A percentile compares a stretch with the other conserved stretches of the same genome.
These are phyloP conservation scores for Apiospora aurea DNA, from an alignment of 2,329 filamentous ascomycete species.

Conservation along the genomic window DNA sequence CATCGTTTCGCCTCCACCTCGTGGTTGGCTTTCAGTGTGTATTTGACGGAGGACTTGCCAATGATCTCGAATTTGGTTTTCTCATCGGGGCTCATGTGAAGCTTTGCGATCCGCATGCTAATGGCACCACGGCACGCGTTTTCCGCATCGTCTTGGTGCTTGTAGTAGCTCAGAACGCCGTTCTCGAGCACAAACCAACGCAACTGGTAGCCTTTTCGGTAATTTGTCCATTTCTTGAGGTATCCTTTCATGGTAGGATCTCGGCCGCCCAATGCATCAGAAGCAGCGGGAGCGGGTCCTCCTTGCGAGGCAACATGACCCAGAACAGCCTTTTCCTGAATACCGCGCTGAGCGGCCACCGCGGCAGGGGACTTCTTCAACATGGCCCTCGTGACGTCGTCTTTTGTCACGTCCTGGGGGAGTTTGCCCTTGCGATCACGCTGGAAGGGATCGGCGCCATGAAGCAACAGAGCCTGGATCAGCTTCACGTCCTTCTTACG, in stretches of 20 bases:
- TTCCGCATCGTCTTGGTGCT: slow-evolving; percentile 96
- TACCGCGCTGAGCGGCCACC: slow-evolving; percentile 90
- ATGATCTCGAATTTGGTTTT: slow-evolving; percentile 98
- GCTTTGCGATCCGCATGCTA: slow-evolving; percentile 95
- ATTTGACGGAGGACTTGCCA: slow-evolving; percentile 98
- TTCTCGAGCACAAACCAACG: slow-evolving; percentile 98
- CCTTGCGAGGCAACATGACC: slow-evolving; percentile 70
- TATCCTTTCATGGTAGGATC: slow-evolving; percentile 99
- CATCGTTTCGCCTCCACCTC: slow-evolving; percentile 97
- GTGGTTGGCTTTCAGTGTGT: slow-evolving; percentile 96
- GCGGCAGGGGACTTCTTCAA: slow-evolving; percentile 94
- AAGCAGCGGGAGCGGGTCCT: slow-evolving; percentile 59
- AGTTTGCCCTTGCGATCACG: slow-evolving; percentile 95
- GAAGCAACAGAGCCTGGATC: slow-evolving; percentile 88
- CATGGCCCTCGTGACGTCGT: slow-evolving; percentile 86
- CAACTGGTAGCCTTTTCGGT: slow-evolving; percentile 94
- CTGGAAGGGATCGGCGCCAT: slow-evolving; percentile 94
- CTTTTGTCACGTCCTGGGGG: slow-evolving; percentile 94
- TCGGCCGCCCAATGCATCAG: slow-evolving; percentile 73
- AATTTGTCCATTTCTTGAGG: slow-evolving; percentile 99
- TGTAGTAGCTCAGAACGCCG: slow-evolving; percentile 97
- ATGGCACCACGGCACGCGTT: slow-evolving; percentile 97
- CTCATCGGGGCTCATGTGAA: slow-evolving; percentile 96
- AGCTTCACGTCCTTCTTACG: slow-evolving; percentile 85
- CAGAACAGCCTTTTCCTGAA: slow-evolving; percentile 96